Evolutionary conservation across 805 yeast species (phyloP).

Genomic region (Zygoascus flipseniorum): DNA sequence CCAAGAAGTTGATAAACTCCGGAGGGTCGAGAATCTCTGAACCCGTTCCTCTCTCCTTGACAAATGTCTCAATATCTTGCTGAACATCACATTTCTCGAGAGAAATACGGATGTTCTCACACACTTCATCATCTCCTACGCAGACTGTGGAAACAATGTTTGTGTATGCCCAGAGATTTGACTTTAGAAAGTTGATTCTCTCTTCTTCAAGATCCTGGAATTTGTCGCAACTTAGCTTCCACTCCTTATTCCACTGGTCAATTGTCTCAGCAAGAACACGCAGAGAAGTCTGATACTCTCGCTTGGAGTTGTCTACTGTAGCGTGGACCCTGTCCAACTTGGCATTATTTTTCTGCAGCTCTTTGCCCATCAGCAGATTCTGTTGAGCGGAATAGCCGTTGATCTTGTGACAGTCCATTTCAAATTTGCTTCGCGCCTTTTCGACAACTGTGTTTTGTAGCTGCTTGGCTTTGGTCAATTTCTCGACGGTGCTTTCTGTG

Average conservation of each 20-base stretch:
- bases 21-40: slow-evolving; percentile 50
- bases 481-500: slow-evolving; percentile 48
- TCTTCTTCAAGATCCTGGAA: slow-evolving; percentile 65
- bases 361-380: slow-evolving; percentile 65
- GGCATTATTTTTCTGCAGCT: slow-evolving; percentile 50
- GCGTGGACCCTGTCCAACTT: slow-evolving; percentile 45
- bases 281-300: slow-evolving; percentile 51
- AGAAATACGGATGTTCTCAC: slow-evolving; percentile 57
- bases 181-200: slow-evolving; percentile 58
- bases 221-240: slow-evolving; percentile 56
- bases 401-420: slow-evolving; percentile 48
- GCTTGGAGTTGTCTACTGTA: slow-evolving; percentile 35
- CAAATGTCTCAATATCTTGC: slow-evolving; percentile 49
- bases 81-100: slow-evolving; percentile 62
- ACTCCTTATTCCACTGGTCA: slow-evolving; percentile 61
- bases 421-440: slow-evolving; percentile 39
- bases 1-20: slow-evolving; percentile 51
- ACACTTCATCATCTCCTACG: slow-evolving; percentile 68
- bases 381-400: slow-evolving; percentile 54
- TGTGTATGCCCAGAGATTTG: slow-evolving; percentile 70
- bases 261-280: slow-evolving; percentile 46
- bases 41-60: slow-evolving; percentile 55
- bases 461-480: slow-evolving; percentile 41
- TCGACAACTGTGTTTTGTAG: slow-evolving; percentile 28
- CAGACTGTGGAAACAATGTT: slow-evolving; percentile 68